Percentiles rank a stretch among this genome's conserved stretches.
Conservation (phyloP, 2,329 filamentous ascomycete genomes). For the Stagonosporopsis tanaceti region DNA sequence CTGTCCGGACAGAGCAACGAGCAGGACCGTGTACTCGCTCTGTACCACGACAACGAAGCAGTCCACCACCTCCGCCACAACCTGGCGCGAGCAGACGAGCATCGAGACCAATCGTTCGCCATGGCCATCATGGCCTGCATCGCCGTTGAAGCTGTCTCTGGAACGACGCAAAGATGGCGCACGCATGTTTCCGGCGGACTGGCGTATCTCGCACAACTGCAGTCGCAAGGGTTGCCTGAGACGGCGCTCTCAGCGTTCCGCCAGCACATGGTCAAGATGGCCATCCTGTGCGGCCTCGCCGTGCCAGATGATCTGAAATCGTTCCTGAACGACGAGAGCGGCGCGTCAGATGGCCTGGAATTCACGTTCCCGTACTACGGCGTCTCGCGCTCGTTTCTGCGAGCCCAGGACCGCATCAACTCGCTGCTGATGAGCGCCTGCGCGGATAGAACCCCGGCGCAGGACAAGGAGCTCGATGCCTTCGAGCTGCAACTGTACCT, state of each 20-base stretch:
- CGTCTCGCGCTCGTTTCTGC: slow-evolving; percentile 16
- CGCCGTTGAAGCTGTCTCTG: slow-evolving; percentile 21
- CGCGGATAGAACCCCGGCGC: neutral
- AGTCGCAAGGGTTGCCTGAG: slow-evolving; percentile 17
- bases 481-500: slow-evolving; percentile 25
- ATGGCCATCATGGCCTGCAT: slow-evolving; percentile 26
- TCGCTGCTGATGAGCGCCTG: neutral
- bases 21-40: slow-evolving; percentile 15
- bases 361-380: slow-evolving; percentile 21
- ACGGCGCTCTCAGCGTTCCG: slow-evolving; percentile 13
- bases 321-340: slow-evolving; percentile 18
- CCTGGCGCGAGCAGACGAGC: slow-evolving; percentile 13
- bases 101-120: slow-evolving; percentile 21
- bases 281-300: slow-evolving; percentile 17
- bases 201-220: slow-evolving; percentile 17
- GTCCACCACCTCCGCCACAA: slow-evolving; percentile 23
- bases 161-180: slow-evolving; percentile 23
- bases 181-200: slow-evolving; percentile 23
- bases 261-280: slow-evolving; percentile 24
- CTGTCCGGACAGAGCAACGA: slow-evolving; percentile 14
- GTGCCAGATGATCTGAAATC: slow-evolving; percentile 13
- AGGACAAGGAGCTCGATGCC: slow-evolving; percentile 16
- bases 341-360: slow-evolving; percentile 17
- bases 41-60: slow-evolving; percentile 20
- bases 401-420: slow-evolving; percentile 18